These are phyloP conservation scores for Colletotrichum phormii DNA, from an alignment of 2,329 filamentous ascomycete genomes.

Conservation along the genomic window DNA sequence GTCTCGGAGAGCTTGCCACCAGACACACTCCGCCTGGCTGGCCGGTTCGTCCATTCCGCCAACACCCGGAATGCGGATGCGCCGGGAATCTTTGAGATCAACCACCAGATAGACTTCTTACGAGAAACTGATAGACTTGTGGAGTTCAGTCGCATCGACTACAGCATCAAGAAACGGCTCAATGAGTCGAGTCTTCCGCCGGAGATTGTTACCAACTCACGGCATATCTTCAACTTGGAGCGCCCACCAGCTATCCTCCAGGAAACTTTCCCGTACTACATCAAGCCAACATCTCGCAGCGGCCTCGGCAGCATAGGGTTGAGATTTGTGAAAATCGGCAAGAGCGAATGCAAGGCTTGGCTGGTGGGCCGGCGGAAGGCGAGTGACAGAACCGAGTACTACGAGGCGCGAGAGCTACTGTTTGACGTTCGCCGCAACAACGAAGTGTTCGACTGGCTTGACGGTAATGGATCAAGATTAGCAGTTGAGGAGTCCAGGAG, in stretches of 20 bases:
- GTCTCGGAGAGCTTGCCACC: conserved; percentile 41
- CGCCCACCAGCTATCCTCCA: conserved; percentile 44
- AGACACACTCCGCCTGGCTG: conserved; percentile 47
- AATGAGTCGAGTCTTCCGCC: conserved; percentile 34
- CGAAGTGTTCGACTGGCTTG: conserved; percentile 47
- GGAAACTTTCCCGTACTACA: conserved; percentile 47
- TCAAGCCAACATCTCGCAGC: conserved; percentile 16
- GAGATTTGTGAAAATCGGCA: conserved; percentile 13
- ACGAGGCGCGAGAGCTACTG: conserved; percentile 40
- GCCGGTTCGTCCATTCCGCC: conserved; percentile 47
- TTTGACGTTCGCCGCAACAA: conserved; percentile 44
- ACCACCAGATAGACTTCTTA: conserved; percentile 48
- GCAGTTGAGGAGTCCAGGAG: conserved; percentile 47
- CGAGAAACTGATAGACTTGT: conserved; percentile 46
- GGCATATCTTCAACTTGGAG: conserved; percentile 49
- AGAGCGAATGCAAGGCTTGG: conserved; percentile 36
- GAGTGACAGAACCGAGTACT: conserved; percentile 29
- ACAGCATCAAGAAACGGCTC: conserved; percentile 39
- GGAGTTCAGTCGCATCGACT: conserved; percentile 46
- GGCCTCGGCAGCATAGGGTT: conserved; percentile 11
- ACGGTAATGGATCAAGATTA: conserved; percentile 39
- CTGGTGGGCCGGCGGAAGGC: conserved; percentile 26
- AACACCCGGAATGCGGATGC: conserved; percentile 41
- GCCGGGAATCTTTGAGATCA: conserved; percentile 50
- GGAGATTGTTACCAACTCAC: conserved; percentile 42